Evolutionary conservation across 768 basidiomycete species (phyloP), one percentile per base, ranked within the genome.

Genomic region (Boletellus ananiceps): DNA sequence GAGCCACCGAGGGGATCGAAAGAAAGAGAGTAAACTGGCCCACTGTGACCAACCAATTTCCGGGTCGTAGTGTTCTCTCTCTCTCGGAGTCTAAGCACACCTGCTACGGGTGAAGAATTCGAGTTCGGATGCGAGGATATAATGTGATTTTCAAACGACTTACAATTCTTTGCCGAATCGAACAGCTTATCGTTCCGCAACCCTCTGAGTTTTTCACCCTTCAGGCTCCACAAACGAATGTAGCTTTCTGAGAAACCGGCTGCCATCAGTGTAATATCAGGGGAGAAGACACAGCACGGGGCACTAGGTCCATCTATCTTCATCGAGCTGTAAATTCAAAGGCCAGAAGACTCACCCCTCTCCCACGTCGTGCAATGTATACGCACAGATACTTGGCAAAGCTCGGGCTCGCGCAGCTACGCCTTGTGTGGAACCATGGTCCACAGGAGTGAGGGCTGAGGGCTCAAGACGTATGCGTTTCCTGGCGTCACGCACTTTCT

Each of bases 21-120:
- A 16, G 88, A 84, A 29, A 97, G 80, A 2, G 90, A 84, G 67
- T 97, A 98, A 16, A 98, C 93, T 21, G 96, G 93, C 13, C 92
- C 96, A 54, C 93, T 95, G 66, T 99, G 96, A 1, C 93, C 96
- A 45, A 98, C 83, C 15, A 99, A 79, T 71, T 97, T 98, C n/a
- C 93, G 84, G 9, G 94, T 93, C 0, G 86, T 82, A 21, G 55
- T 21, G 1, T 87, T 88, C 48, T 85, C 88, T 67, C 85, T 91
- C 66, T 93, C 91, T 52, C 81, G 76, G 25, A 90, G 76, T 63
- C 83, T 42, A 70, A 76, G 41, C 84, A 68, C 21, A 21, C 76
- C 59, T 38, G 74, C 89, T 91, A 54, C 35, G 29, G n/a, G 8
- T 1, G 18, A 15, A 33, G 39, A 40, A 2, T 41, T 57, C 19